Conservation (phyloP, 352 stramenopile species). For the Blastocystis hominis region DNA sequence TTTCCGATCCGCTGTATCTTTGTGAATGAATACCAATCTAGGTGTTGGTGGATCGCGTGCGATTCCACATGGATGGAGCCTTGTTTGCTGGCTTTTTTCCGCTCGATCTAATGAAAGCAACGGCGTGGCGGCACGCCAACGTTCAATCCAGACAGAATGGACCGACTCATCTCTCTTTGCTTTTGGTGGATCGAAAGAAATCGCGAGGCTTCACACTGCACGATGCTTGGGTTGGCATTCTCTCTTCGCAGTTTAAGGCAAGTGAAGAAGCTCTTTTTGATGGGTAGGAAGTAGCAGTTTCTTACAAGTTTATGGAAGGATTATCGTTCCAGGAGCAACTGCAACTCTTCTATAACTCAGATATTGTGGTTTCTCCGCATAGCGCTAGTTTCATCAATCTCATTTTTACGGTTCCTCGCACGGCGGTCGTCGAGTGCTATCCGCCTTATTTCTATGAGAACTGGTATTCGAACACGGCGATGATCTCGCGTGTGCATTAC, state of each 20-base stretch:
- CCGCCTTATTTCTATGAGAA: constrained; percentile 15
- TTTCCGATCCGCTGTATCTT: constrained; percentile 4
- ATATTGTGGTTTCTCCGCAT: neutral
- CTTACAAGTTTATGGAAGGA: neutral
- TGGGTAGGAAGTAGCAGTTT: neutral
- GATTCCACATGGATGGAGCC: neutral
- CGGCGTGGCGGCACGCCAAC: neutral
- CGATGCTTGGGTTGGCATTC: no score
- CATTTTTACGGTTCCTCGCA: neutral
- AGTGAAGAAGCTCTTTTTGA: neutral
- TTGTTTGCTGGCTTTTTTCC: constrained; percentile 1
- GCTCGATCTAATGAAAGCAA: neutral
- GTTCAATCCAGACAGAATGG: neutral
- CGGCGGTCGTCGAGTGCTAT: neutral
- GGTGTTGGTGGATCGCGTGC: neutral
- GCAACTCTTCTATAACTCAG: neutral
- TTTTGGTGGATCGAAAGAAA: neutral
- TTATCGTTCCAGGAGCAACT: neutral
- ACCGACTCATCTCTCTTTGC: neutral
- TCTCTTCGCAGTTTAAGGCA: no score
- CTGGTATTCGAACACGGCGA: neutral
- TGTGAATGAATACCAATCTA: neutral
- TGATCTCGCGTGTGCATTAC: neutral
- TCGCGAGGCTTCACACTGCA: neutral
- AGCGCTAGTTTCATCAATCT: neutral